These are phyloP conservation scores for Arthrinium puccinioides DNA, from an alignment of 2,329 filamentous ascomycete genomes.

Conservation along the genomic window DNA sequence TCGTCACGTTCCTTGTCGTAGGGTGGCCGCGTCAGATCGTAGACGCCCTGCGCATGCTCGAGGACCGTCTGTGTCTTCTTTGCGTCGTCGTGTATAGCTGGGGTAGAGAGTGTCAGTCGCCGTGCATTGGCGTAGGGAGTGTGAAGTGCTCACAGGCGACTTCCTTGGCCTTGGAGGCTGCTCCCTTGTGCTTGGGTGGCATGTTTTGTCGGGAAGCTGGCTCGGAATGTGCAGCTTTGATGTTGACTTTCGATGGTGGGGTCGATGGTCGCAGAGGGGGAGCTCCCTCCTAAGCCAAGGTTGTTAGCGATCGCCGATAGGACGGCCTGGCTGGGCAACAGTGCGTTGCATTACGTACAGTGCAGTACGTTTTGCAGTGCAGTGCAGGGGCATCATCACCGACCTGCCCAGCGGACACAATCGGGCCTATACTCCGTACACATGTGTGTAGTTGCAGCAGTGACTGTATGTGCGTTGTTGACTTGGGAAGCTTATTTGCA, in stretches of 20 bases:
- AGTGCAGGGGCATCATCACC: too few species aligned
- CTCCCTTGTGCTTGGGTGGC: constrained; percentile 24
- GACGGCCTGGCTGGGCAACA: too few species aligned
- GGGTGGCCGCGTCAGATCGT: constrained; percentile 40
- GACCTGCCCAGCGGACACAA: too few species aligned
- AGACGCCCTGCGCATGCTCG: constrained; percentile 39
- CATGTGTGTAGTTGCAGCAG: too few species aligned
- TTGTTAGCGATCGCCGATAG: constrained; percentile 2
- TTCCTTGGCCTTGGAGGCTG: constrained; percentile 17
- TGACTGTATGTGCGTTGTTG: too few species aligned
- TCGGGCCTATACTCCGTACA: too few species aligned
- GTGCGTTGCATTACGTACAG: too few species aligned
- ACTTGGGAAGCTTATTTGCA: too few species aligned
- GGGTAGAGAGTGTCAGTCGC: constrained; percentile 6
- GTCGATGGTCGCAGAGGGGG: constrained; percentile 1
- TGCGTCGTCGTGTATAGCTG: constrained; percentile 8
- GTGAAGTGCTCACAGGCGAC: constrained; percentile 16
- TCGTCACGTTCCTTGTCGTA: constrained; percentile 36
- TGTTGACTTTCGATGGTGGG: constrained; percentile 1
- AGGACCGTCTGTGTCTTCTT: constrained; percentile 34
- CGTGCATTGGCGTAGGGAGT: background rate
- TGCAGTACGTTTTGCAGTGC: too few species aligned
- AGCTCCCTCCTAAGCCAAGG: background rate
- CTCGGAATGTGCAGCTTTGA: too few species aligned
- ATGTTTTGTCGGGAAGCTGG: constrained; percentile 11